Base-by-base conservation (phyloP, 495 filamentous ascomycete genomes). In the Mytilinidion resinicola region DNA sequence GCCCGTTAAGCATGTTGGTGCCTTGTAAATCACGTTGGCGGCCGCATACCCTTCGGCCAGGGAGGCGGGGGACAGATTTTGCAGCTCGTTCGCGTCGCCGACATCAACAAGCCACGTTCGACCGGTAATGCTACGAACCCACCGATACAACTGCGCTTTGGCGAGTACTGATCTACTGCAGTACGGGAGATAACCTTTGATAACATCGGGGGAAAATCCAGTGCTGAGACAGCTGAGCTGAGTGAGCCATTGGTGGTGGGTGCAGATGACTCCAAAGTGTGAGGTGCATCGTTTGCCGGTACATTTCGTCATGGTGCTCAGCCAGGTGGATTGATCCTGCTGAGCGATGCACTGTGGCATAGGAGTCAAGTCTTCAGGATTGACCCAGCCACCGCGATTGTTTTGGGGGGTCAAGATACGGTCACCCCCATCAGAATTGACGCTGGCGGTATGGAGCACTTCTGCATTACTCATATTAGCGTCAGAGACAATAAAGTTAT, bases 271-370 rank as follows among this genome's bases (percentile, higher is more conserved):
- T 34, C 56, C 56, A 21, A 59, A 59, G 20, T 59, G 48, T 11
- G 7, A n/a, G 10, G 56, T 59, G 56, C 56, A 59, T 47, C 21
- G 48, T 30, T 59, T 59, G 48, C 49, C 33, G 49, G 56, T 59
- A 47, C 56, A 59, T 44, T 35, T 15, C 19, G 56, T 53, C 56
- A 59, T 53, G 39, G 56, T 21, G 46, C 48, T 17, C 36, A 59
- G 49, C 56, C 56, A 59, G 42, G 50, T 6, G 37, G 56, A 59
- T 19, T 17, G 48, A 47, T 59, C 56, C 19, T 59, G 56, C 37
- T 59, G 56, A 20, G 56, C 56, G 56, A 59, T 53, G 56, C 56
- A 59, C 37, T 59, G 56, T 38, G 56, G 56, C 56, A 59, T 59
- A 20, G 56, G 34, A 44, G 38, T 20, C 49, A 59, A 20, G 34